These are phyloP conservation scores for Ophiobolus disseminans DNA, from an alignment of 2,329 filamentous ascomycete species.

Conservation along the genomic window DNA sequence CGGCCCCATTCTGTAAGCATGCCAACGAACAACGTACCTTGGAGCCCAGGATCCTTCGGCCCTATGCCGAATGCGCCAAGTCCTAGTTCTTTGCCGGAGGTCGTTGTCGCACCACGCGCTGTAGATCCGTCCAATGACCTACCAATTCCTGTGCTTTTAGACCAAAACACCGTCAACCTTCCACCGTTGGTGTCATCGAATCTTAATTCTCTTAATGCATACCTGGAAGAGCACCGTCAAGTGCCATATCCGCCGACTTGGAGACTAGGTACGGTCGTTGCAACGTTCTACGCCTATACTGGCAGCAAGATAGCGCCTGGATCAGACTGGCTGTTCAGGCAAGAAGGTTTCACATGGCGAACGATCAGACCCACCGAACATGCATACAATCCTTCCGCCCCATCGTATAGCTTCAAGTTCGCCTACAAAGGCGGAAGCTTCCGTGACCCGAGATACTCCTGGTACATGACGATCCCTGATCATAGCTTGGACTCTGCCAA, in stretches of 20 bases:
- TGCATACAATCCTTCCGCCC: slow-evolving; percentile 13
- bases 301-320: slow-evolving; percentile 12
- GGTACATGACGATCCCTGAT: slow-evolving; percentile 32
- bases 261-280: slow-evolving; percentile 26
- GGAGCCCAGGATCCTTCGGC: slow-evolving; percentile 24
- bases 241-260: slow-evolving; percentile 44
- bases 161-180: slow-evolving; percentile 3
- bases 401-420: slow-evolving; percentile 34
- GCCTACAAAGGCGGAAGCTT: slow-evolving; percentile 32
- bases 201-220: slow-evolving; percentile 22
- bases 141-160: slow-evolving; percentile 17
- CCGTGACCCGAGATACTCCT: slow-evolving; percentile 33
- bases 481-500: not conserved
- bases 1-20: slow-evolving; percentile 21
- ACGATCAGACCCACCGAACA: slow-evolving; percentile 24
- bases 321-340: slow-evolving; percentile 36
- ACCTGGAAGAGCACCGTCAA: slow-evolving; percentile 38
- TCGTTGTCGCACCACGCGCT: slow-evolving; percentile 6
- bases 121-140: slow-evolving; percentile 13
- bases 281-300: slow-evolving; percentile 31
- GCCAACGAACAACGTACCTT: slow-evolving; percentile 17
- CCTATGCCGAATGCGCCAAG: slow-evolving; percentile 4
- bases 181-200: slow-evolving; percentile 12
- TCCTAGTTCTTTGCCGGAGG: slow-evolving; percentile 24
- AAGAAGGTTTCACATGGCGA: slow-evolving; percentile 30